Evolutionary conservation across 2,329 filamentous ascomycete genomes (phyloP).

Genomic region (Aspergillus melleus): DNA sequence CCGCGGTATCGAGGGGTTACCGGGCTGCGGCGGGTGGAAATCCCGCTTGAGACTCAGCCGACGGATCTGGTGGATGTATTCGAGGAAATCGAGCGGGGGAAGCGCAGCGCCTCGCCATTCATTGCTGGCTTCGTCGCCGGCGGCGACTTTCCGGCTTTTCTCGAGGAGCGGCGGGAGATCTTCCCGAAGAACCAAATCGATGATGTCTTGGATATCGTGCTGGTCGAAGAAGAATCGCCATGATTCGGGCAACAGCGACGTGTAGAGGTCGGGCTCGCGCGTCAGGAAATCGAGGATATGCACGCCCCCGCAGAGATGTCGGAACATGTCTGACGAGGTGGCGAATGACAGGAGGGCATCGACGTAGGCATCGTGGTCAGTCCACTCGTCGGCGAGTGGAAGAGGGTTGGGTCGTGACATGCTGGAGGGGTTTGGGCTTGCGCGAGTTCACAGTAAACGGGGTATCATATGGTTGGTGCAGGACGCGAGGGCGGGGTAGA

Average conservation of each 20-base stretch:
- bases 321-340: conserved; percentile 72
- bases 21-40: conserved; percentile 48
- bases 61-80: conserved; percentile 72
- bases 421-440: conserved; percentile 1
- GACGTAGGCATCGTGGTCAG: conserved; percentile 73
- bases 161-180: conserved; percentile 57
- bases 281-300: conserved; percentile 98
- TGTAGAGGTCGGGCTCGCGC: conserved; percentile 77
- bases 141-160: conserved; percentile 10
- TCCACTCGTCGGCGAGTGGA: conserved; percentile 70
- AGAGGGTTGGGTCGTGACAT: conserved; percentile 57
- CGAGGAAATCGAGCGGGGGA: conserved; percentile 60
- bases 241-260: conserved; percentile 70
- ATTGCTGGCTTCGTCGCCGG: neutral
- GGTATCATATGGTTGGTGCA: neutral
- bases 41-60: conserved; percentile 66
- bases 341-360: conserved; percentile 75
- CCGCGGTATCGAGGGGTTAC: conserved; percentile 58
- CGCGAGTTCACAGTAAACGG: neutral
- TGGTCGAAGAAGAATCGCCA: conserved; percentile 79
- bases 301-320: conserved; percentile 91
- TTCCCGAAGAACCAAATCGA: conserved; percentile 79
- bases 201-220: conserved; percentile 69
- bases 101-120: conserved; percentile 46
- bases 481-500: neutral